These are phyloP conservation scores for Boletus barrowsii DNA, from an alignment of 768 basidiomycete species.

Conservation along the genomic window DNA sequence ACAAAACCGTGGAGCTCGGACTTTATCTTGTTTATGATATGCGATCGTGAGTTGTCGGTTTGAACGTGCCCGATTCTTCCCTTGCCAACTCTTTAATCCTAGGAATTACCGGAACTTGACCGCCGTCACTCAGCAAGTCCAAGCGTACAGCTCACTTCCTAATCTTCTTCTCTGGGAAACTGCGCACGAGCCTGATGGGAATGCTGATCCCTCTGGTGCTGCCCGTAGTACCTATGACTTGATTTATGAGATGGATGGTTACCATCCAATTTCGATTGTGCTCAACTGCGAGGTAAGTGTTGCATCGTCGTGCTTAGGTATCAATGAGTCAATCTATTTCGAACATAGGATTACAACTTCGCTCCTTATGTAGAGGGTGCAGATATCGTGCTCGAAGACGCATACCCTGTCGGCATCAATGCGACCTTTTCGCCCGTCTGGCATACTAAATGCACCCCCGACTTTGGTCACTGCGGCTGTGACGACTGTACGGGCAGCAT, in stretches of 20 bases:
- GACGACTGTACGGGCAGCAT: constrained; percentile 64
- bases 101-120: constrained; percentile 61
- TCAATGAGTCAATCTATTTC: neutral
- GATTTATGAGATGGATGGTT: constrained; percentile 50
- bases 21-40: constrained; percentile 79
- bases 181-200: constrained; percentile 71
- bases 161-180: constrained; percentile 74
- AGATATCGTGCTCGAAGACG: constrained; percentile 61
- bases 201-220: constrained; percentile 60
- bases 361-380: constrained; percentile 55
- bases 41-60: constrained; percentile 42
- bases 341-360: constrained; percentile 60
- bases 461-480: constrained; percentile 74
- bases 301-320: accelerated
- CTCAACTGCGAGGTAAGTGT: constrained; percentile 42
- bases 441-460: constrained; percentile 56
- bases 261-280: constrained; percentile 56
- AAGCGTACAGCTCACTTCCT: constrained; percentile 57
- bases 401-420: constrained; percentile 48
- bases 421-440: constrained; percentile 58
- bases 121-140: constrained; percentile 61
- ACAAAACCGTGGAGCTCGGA: constrained; percentile 16
- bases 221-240: constrained; percentile 45
- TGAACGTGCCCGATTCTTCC: neutral
- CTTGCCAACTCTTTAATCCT: neutral